Evolutionary conservation across 2,329 filamentous ascomycete species (phyloP).

Genomic region (Diaporthe capsici): DNA sequence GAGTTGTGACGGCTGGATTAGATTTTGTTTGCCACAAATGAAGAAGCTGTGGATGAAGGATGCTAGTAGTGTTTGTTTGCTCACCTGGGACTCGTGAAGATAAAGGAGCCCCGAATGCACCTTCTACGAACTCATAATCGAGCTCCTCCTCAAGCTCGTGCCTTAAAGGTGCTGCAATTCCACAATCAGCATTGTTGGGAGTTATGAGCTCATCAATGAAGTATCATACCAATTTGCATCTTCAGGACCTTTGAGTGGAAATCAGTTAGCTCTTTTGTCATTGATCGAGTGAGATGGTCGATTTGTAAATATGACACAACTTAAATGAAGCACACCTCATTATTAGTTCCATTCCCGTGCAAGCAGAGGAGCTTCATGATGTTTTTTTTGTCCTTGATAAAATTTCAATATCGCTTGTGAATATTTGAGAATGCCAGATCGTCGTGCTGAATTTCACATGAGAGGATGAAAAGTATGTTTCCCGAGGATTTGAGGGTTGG

Average conservation of each 20-base stretch:
- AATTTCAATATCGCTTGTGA: neutral
- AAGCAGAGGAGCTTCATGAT: neutral
- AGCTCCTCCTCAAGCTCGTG: neutral
- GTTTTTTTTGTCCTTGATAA: neutral
- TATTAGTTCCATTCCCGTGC: neutral
- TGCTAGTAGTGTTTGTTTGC: neutral
- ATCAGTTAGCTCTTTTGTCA: neutral
- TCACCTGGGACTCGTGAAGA: neutral
- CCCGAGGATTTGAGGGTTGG: too few species aligned
- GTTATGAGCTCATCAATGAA: neutral
- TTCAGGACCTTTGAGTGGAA: neutral
- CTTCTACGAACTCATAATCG: neutral
- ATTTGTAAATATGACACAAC: neutral
- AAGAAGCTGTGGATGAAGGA: neutral
- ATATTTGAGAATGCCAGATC: too few species aligned
- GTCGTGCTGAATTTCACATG: neutral
- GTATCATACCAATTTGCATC: neutral
- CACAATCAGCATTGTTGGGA: neutral
- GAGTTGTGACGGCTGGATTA: neutral
- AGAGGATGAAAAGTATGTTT: too few species aligned
- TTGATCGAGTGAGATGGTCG: neutral
- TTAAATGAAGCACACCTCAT: neutral
- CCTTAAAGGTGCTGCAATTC: neutral
- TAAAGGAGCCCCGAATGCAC: neutral
- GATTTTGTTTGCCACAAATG: neutral